These are phyloP conservation scores for Aegilops longissima DNA, from an alignment of 176 grass and related monocot genomes.

Conservation along the genomic window DNA sequence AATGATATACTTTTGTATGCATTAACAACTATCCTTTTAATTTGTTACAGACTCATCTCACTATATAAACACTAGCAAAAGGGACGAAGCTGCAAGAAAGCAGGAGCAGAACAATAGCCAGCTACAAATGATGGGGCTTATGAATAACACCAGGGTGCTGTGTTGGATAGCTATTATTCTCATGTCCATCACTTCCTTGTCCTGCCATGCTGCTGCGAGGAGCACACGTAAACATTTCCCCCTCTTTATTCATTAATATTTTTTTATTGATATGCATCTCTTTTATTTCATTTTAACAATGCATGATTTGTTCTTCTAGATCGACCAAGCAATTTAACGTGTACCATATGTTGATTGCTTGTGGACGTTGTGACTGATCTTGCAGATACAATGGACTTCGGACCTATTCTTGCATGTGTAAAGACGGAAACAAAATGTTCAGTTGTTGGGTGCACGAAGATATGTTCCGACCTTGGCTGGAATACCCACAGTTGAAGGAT, in stretches of 20 bases:
- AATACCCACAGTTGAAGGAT: not conserved
- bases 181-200: not conserved
- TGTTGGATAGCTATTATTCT: constrained; percentile 1
- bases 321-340: not conserved
- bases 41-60: not conserved
- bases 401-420: not conserved
- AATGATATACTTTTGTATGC: not conserved
- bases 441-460: not conserved
- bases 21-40: not conserved
- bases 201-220: not conserved
- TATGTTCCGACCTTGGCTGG: not conserved
- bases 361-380: not conserved
- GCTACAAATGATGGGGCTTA: not conserved
- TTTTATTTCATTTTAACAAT: not conserved
- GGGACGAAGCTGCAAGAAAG: not conserved
- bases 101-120: not conserved
- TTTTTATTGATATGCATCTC: not conserved
- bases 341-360: not conserved
- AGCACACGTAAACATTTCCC: not conserved
- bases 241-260: not conserved
- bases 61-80: not conserved
- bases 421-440: not conserved
- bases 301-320: not conserved
- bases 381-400: not conserved
- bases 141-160: not conserved